Conservation (phyloP, 176 grass and related monocot species). For the Luzula sylvatica region DNA sequence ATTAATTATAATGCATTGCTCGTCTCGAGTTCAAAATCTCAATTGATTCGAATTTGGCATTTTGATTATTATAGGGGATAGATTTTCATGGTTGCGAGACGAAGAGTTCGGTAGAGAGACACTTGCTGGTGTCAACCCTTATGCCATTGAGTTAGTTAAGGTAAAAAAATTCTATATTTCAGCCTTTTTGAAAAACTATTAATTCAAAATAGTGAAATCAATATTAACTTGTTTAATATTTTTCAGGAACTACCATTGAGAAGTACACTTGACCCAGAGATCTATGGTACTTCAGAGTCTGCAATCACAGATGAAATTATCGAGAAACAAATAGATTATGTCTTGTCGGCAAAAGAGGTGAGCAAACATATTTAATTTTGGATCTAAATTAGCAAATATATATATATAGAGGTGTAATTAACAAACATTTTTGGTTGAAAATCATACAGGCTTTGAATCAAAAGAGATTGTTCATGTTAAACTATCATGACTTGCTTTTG, state of each 20-base stretch:
- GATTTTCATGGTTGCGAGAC: conserved; percentile 63
- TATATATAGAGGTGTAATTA: too few species aligned
- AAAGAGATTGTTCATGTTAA: conserved; percentile 69
- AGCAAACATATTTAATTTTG: too few species aligned
- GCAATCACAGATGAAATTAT: conserved; percentile 47
- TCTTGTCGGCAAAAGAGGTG: too few species aligned
- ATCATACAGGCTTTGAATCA: conserved; percentile 28
- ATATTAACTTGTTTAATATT: background rate
- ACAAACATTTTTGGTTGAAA: too few species aligned
- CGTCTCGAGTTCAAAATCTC: background rate
- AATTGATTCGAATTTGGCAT: background rate
- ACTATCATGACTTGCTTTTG: conserved; percentile 73
- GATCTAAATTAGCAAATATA: too few species aligned
- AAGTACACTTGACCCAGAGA: conserved; percentile 62
- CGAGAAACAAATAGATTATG: conserved; percentile 26
- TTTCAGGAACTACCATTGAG: conserved; percentile 45
- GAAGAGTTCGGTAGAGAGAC: conserved; percentile 83
- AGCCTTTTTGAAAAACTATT: too few species aligned
- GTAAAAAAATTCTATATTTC: conserved; percentile 13
- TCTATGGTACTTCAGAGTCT: conserved; percentile 55
- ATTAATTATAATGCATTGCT: background rate
- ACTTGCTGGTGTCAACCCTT: conserved; percentile 63
- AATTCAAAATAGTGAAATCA: too few species aligned
- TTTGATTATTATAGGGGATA: conserved; percentile 41
- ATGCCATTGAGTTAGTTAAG: conserved; percentile 60